These are phyloP conservation scores for Scedosporium aurantiacum DNA, from an alignment of 2,329 filamentous ascomycete genomes.

Conservation along the genomic window DNA sequence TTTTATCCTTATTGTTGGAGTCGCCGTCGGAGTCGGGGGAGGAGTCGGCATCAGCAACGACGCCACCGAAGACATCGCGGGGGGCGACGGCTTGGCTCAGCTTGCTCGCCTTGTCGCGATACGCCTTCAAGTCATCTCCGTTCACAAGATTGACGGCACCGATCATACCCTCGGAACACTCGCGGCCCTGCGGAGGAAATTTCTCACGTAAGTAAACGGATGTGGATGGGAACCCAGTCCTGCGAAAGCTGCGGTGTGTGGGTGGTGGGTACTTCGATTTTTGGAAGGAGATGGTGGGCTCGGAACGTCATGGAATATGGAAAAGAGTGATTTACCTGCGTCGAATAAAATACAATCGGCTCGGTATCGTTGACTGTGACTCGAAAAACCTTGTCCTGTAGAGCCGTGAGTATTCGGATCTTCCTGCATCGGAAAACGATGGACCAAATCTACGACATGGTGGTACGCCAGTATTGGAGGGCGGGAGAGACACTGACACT, in stretches of 20 bases:
- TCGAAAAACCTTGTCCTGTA: conserved; percentile 13
- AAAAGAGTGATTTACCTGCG: neutral
- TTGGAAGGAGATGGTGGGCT: neutral
- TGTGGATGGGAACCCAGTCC: neutral
- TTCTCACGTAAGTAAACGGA: neutral
- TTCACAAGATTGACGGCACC: conserved; percentile 18
- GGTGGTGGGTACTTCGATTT: too few relatives aligned
- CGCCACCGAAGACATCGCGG: neutral
- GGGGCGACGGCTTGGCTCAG: neutral
- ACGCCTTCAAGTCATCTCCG: neutral
- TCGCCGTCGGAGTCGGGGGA: neutral
- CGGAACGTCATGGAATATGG: neutral
- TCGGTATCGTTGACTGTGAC: conserved; percentile 19
- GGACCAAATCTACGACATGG: neutral
- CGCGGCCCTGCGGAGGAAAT: conserved; percentile 7
- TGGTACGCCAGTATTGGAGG: too few relatives aligned
- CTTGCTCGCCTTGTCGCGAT: neutral
- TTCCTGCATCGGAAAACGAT: neutral
- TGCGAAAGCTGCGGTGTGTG: neutral
- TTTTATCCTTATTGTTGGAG: neutral
- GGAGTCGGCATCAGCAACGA: neutral
- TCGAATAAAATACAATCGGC: conserved; percentile 21
- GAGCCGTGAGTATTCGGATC: neutral
- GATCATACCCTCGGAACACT: conserved; percentile 22
- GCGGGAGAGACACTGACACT: neutral